Evolutionary conservation across 345 rosid species (phyloP).

Genomic region (Linum lewisii): DNA sequence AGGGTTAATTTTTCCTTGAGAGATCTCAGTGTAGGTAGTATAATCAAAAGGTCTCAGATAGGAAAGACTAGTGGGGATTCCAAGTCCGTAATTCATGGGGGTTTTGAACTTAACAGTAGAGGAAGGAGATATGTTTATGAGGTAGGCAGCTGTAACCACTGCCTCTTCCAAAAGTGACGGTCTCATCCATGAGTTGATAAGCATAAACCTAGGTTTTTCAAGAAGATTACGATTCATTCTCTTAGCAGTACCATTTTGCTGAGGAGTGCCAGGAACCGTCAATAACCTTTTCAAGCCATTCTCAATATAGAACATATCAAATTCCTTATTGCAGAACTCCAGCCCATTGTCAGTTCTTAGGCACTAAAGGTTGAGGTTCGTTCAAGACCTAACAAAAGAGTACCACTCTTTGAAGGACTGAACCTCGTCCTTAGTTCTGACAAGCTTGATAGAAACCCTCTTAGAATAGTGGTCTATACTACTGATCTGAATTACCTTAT

Average conservation of each 20-base stretch:
- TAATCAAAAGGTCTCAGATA: no score
- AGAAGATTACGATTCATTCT: not conserved
- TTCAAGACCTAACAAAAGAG: not conserved
- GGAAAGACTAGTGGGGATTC: no score
- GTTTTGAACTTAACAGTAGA: no score
- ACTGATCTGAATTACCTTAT: no score
- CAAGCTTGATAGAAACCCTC: not conserved
- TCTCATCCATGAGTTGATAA: no score
- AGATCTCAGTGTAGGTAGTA: no score
- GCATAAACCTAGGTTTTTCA: no score
- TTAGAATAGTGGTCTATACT: not conserved
- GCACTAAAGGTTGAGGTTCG: not conserved
- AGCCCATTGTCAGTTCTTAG: not conserved
- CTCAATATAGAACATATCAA: not conserved
- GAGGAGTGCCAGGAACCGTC: not conserved
- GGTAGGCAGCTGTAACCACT: no score
- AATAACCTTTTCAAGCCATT: constrained; percentile 1
- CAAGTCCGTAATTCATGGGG: no score
- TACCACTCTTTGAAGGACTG: constrained; percentile 3
- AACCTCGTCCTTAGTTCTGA: not conserved
- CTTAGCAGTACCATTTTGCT: constrained; percentile 4
- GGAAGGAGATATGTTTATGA: no score
- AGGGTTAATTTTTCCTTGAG: no score
- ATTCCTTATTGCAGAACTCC: not conserved
- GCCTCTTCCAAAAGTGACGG: no score